These are phyloP conservation scores for Ophiostoma sp. DNA, from an alignment of 2,329 filamentous ascomycete species.

Conservation along the genomic window DNA sequence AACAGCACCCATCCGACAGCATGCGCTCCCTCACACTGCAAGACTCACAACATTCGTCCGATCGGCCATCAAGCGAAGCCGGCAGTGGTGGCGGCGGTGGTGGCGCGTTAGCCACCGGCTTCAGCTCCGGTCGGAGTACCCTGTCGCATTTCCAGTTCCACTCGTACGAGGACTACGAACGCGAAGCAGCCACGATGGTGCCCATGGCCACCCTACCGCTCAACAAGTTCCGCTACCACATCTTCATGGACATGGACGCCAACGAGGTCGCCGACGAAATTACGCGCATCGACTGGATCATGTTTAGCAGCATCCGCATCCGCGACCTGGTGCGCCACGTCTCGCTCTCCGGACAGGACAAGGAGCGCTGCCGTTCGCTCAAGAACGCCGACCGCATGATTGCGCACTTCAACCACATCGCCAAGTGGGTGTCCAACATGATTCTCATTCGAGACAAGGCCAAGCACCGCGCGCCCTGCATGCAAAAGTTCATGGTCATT, in stretches of 20 bases:
- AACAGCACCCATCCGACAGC: conserved; percentile 41
- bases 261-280: conserved; percentile 88
- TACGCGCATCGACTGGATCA: conserved; percentile 95
- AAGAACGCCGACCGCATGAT: conserved; percentile 94
- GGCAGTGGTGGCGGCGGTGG: conserved; percentile 19
- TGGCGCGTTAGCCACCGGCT: background rate
- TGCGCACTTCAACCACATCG: conserved; percentile 83
- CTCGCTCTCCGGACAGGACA: conserved; percentile 68
- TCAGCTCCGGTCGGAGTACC: background rate
- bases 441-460: conserved; percentile 90
- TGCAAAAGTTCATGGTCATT: conserved; percentile 95
- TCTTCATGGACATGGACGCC: conserved; percentile 82
- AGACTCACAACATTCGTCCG: conserved; percentile 41
- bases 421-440: conserved; percentile 80
- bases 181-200: conserved; percentile 70
- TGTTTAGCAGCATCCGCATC: conserved; percentile 93
- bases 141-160: conserved; percentile 57
- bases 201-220: conserved; percentile 69
- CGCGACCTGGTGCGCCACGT: conserved; percentile 92
- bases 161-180: conserved; percentile 76
- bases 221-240: conserved; percentile 84
- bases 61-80: conserved; percentile 43
- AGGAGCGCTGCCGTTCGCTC: conserved; percentile 73
- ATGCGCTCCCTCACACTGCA: conserved; percentile 53
- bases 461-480: conserved; percentile 85